Base-by-base conservation (phyloP, 2,329 filamentous ascomycete genomes). In the Cladobotryum mycophilum region DNA sequence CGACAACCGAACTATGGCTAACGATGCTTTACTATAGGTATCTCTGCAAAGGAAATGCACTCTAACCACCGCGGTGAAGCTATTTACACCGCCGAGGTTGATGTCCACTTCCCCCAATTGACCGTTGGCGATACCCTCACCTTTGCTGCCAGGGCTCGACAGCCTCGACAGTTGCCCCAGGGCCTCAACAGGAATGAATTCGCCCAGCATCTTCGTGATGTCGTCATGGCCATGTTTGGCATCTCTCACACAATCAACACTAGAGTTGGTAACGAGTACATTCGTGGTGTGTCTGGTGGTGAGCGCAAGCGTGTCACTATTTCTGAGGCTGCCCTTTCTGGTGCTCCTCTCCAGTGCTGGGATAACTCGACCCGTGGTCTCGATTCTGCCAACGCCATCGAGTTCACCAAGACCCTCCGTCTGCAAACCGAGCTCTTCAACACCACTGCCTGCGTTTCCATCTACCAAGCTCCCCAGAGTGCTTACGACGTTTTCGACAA, bases 51-150 rank as follows among this genome's bases (percentile, higher is more conserved):
- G 61, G 80, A 89, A 63, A 92, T 93, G 86, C 81, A 87, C 69
- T 81, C 80, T 11, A 75, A 80, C 55, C 90, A 92, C 70, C 84
- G 87, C 25, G 89, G 89, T 57, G 89, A 95, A 69, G 87, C 87
- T 55, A 91, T 93, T 65, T 93, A 93, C 70, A 91, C 87, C 0
- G 87, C 87, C 53, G 88, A 93, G 66, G 84, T 88, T 35, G 89
- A 95, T 64, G 84, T 87, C 4, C 87, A 91, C 68, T 91, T 91
- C 62, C 86, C 87, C 12, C 80, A 84, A 70, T 70, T 93, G 60
- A 84, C 80, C 2, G 88, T 92, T 41, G 86, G 86, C 47, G 85
- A 92, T 60, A 93, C 88, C 1, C 75, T 92, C 43, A 84, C 81
- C 49, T 92, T 92, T 55, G 88, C 88, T 15, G 86, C 88, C 4